Base-by-base conservation (phyloP, 2,329 filamentous ascomycete genomes). In the Trichophyton mentagrophytes region DNA sequence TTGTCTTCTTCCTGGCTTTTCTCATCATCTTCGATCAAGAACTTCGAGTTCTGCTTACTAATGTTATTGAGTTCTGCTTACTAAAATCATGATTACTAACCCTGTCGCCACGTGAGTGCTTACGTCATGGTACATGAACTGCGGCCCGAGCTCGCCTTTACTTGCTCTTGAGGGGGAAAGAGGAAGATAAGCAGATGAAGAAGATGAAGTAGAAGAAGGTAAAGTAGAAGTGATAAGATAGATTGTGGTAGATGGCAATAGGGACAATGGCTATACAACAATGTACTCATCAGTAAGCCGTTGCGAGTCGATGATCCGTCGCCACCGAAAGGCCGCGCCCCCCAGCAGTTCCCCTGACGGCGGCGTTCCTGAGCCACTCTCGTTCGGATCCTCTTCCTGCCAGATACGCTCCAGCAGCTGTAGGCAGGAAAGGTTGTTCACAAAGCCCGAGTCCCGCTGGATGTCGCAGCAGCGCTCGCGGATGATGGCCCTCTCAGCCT, bases 361-460 rank as follows among this genome's bases (percentile, higher is more conserved):
- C 5, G 40, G 11, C 40, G 40, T 17, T 13, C 33, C 33, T 11
- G 2, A 9, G 13, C 22, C 44, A 36, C 20, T 38, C 33, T 38
- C 40, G 58, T 20, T 33, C 30, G 25, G 17, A 58, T 70, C 66
- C 20, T 68, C 81, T 11, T 79, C 78, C 11, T 27, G 42, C 91
- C 92, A 96, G 15, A 95, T 81, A 67, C 85, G 85, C 77, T 96
- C 91, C 47, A 96, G 75, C 3, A 96, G 84, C 68, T 93, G 88
- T 27, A 96, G 79, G 6, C 88, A 90, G 5, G 88, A 87, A 46
- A 95, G 80, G 71, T 96, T 96, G 75, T 96, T 96, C 79, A 90
- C 89, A 75, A 96, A 96, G 0, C 91, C 91, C 60, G 88, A 92
- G 65, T 92, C 87, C 33, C 85, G 83, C 79, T 92, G 90, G 65